Evolutionary conservation across 1,139 yeast genomes (phyloP).

Genomic region (Saccharomycopsis phalli): DNA sequence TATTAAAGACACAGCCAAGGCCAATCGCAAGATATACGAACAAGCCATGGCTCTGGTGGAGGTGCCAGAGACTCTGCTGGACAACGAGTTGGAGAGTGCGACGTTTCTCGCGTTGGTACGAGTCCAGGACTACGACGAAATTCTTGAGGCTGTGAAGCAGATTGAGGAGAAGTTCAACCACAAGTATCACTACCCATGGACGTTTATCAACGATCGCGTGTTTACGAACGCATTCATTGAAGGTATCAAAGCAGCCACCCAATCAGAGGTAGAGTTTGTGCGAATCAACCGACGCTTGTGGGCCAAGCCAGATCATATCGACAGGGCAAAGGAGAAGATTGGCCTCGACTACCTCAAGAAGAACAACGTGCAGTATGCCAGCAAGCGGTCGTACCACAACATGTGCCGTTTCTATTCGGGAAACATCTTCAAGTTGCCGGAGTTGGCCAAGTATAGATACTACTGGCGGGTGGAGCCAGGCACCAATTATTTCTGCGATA

Average conservation of each 20-base stretch:
- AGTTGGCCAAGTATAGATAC: slow-evolving; percentile 41
- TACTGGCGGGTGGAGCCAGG: slow-evolving; percentile 59
- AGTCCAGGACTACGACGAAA: slow-evolving; percentile 44
- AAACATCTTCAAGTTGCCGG: slow-evolving; percentile 44
- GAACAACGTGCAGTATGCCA: slow-evolving; percentile 53
- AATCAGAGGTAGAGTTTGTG: slow-evolving; percentile 52
- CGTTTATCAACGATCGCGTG: slow-evolving; percentile 63
- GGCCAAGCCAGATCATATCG: slow-evolving; percentile 56
- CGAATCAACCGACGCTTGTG: slow-evolving; percentile 44
- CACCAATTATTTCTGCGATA: slow-evolving; percentile 42
- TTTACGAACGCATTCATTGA: slow-evolving; percentile 50
- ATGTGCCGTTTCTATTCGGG: slow-evolving; percentile 57
- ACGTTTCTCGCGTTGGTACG: slow-evolving; percentile 65
- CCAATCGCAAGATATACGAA: slow-evolving; percentile 6
- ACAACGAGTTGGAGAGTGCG: slow-evolving; percentile 46
- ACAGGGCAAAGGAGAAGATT: slow-evolving; percentile 32
- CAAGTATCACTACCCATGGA: slow-evolving; percentile 71
- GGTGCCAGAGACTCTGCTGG: slow-evolving; percentile 25
- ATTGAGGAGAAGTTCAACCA: slow-evolving; percentile 58
- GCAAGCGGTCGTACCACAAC: slow-evolving; percentile 47
- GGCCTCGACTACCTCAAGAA: slow-evolving; percentile 36
- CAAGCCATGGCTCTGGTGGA: slow-evolving; percentile 2
- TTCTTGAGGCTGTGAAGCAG: slow-evolving; percentile 43
- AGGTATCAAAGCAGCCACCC: slow-evolving; percentile 33
- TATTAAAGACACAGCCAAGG: neutral